These are phyloP conservation scores for Pseudotsuga menziesii DNA, from an alignment of 75 land plant genomes.

Conservation along the genomic window DNA sequence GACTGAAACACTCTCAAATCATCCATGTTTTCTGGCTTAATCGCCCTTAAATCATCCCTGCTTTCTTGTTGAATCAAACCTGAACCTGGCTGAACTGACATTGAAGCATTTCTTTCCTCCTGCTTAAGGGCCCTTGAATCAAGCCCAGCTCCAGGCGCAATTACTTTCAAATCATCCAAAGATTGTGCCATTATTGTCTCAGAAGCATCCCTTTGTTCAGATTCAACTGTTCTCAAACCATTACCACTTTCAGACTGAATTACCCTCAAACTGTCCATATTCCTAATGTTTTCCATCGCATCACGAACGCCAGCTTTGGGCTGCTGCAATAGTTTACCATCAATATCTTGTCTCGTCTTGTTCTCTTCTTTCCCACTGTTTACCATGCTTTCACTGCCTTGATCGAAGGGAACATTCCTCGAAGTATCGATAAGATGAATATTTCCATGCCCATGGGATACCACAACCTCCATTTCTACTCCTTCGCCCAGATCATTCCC, in stretches of 20 bases:
- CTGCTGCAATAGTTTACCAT: not conserved
- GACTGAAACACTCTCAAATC: not conserved
- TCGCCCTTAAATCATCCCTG: not conserved
- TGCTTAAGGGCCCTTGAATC: not conserved
- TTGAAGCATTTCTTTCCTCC: not conserved
- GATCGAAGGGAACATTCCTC: not conserved
- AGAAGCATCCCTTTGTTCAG: not conserved
- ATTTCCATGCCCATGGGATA: not conserved
- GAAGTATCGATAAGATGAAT: constrained; percentile 2
- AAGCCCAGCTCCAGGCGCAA: not conserved
- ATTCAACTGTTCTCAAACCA: not conserved
- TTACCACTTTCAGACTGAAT: not conserved
- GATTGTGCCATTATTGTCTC: not conserved
- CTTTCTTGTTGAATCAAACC: not conserved
- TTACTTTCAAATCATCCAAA: constrained; percentile 1
- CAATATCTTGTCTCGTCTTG: not conserved
- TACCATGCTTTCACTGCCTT: constrained; percentile 6
- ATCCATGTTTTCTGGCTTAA: not conserved
- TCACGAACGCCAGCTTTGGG: not conserved
- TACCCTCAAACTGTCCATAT: not conserved
- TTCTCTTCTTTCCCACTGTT: not conserved
- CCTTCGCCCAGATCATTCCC: constrained; percentile 8
- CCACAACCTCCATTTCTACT: not conserved
- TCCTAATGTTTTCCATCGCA: not conserved
- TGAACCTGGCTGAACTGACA: not conserved